Base-by-base conservation (phyloP, 2,329 filamentous ascomycete species). In the Huntiella moniliformis region DNA sequence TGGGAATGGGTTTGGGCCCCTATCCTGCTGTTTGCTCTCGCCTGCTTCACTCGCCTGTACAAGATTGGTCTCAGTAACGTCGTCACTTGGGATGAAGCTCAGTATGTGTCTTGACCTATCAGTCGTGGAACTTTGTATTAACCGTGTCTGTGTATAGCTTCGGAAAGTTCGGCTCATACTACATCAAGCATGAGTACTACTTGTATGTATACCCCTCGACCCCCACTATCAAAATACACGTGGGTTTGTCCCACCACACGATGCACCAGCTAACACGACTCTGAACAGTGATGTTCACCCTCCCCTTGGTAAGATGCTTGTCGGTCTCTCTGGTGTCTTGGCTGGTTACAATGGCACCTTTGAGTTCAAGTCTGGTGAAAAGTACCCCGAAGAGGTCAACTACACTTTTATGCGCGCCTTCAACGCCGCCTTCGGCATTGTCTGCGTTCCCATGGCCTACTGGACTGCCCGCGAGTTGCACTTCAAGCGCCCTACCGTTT, bases 331-430 rank as follows among this genome's bases (percentile, higher is more conserved):
- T 5, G 91, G 91, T 59, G 93, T 92, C 59, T 72, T 98, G 51
- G 92, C 88, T 54, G 88, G 88, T 53, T 98, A 98, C 70, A 98
- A 98, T 67, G 91, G 91, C 49, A 92, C 88, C 3, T 98, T 98
- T 64, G 91, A 98, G 60, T 98, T 98, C 73, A 98, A 98, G 65
- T 96, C 88, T 45, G 91, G 91, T 60, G 91, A 96, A 59, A 86
- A 75, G 46, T 98, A 98, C 61, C 91, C 91, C 8, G 76, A 79
- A 54, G 85, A 96, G 57, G 71, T 98, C 58, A 81, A 98, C 68
- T 98, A 93, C 63, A 92, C 87, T 55, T 94, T 94, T 59, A 98
- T 98, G 92, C 84, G 91, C 55, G 73, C 88, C 51, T 98, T 98
- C 74, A 98, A 96, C 61, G 82, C 88, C 52, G 76, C 85, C 52